Evolutionary conservation across 129 eudicot genomes (phyloP).

Genomic region (Arctium minus): DNA sequence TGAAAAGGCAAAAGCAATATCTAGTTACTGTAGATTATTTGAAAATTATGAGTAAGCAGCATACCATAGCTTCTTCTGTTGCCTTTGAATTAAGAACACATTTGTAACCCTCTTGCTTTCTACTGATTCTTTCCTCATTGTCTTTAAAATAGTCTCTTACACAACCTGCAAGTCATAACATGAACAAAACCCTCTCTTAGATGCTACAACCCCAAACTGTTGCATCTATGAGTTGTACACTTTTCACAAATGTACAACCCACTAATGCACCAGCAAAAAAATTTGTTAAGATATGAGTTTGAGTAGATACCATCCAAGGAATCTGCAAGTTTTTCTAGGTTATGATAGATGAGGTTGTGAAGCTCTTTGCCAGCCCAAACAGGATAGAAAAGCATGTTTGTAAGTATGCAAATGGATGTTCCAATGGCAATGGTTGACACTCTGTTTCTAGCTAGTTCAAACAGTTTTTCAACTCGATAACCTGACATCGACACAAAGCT

Average conservation of each 20-base stretch:
- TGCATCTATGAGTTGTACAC: not conserved
- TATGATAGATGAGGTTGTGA: slow-evolving; percentile 48
- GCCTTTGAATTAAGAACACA: slow-evolving; percentile 76
- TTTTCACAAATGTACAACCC: not conserved
- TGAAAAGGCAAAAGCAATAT: not conserved
- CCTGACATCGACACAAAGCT: slow-evolving; percentile 81
- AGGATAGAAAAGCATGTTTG: slow-evolving; percentile 63
- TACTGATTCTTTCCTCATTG: slow-evolving; percentile 19
- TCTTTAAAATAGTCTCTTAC: slow-evolving; percentile 51
- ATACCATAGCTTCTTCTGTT: slow-evolving; percentile 70
- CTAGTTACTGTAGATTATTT: not conserved
- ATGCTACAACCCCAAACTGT: not conserved
- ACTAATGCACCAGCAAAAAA: not conserved
- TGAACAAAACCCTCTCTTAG: not conserved
- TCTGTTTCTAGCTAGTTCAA: slow-evolving; percentile 64
- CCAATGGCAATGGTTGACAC: slow-evolving; percentile 75
- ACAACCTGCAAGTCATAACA: slow-evolving; percentile 44
- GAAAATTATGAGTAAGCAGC: not conserved
- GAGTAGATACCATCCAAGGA: slow-evolving; percentile 59
- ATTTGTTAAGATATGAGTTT: not conserved
- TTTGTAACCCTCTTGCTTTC: slow-evolving; percentile 45
- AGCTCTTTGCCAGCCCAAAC: slow-evolving; percentile 96
- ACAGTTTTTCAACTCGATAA: slow-evolving; percentile 73
- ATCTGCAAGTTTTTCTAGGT: slow-evolving; percentile 70
- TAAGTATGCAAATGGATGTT: slow-evolving; percentile 58